Conservation (phyloP, 2,329 filamentous ascomycete genomes). For the Tolypocladium ovalisporum region DNA sequence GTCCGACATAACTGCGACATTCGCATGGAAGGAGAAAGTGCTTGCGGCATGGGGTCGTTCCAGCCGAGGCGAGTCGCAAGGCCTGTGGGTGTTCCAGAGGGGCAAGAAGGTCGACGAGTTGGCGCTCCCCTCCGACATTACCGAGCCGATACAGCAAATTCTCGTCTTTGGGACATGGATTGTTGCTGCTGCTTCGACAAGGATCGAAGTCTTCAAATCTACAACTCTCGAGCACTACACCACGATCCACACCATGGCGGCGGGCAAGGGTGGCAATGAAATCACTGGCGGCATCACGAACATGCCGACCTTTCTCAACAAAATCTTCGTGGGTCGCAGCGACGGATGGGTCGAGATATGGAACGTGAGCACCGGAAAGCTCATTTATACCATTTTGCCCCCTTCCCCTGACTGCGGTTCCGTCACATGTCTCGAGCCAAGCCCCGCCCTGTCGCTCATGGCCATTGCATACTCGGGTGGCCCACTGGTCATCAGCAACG, state of each 20-base stretch:
- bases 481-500: constrained; percentile 67
- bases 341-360: constrained; percentile 94
- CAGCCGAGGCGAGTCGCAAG: constrained; percentile 41
- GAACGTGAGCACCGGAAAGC: constrained; percentile 87
- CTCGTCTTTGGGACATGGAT: constrained; percentile 87
- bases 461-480: constrained; percentile 82
- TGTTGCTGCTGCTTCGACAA: constrained; percentile 62
- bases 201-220: constrained; percentile 84
- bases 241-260: constrained; percentile 54
- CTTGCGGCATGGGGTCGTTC: constrained; percentile 80
- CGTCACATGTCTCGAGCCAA: constrained; percentile 79
- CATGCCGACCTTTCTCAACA: constrained; percentile 94
- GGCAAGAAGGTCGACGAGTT: constrained; percentile 76
- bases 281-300: constrained; percentile 72
- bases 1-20: constrained; percentile 71
- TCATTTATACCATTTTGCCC: constrained; percentile 82
- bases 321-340: constrained; percentile 77
- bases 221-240: constrained; percentile 81
- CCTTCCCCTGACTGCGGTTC: constrained; percentile 61
- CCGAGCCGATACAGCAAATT: constrained; percentile 65
- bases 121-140: constrained; percentile 50
- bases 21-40: constrained; percentile 76
- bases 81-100: constrained; percentile 85
- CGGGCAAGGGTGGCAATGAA: constrained; percentile 47
- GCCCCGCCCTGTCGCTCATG: constrained; percentile 73